These are phyloP conservation scores for Colletotrichum caudatum DNA, from an alignment of 2,329 filamentous ascomycete genomes.

Conservation along the genomic window DNA sequence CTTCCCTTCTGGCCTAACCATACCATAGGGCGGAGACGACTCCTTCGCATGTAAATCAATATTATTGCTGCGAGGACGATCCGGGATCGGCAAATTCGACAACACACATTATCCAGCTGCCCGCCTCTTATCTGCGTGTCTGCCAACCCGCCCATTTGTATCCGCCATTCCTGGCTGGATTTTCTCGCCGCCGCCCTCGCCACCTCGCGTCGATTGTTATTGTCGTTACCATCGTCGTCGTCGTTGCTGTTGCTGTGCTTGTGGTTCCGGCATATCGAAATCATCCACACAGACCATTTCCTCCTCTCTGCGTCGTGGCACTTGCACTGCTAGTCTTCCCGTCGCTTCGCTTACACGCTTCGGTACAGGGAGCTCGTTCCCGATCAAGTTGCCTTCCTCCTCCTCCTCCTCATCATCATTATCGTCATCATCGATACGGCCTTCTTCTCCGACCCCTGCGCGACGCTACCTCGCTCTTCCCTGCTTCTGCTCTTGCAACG, in stretches of 20 bases:
- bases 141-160: not conserved
- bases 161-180: not conserved
- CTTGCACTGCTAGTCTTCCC: not conserved
- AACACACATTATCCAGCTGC: not conserved
- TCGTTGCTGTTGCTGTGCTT: not conserved
- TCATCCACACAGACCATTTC: not conserved
- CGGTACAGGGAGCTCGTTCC: not conserved
- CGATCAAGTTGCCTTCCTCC: slow-evolving; percentile 1
- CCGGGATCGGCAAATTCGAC: not conserved
- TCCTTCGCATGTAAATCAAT: not conserved
- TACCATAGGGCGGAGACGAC: not conserved
- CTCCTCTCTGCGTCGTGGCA: not conserved
- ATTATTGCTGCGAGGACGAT: not conserved
- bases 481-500: slow-evolving; percentile 2
- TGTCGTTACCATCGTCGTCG: too few species aligned
- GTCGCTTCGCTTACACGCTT: not conserved
- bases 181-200: not conserved
- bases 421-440: not conserved
- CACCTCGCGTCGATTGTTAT: not conserved
- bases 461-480: slow-evolving; percentile 6
- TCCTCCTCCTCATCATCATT: not conserved
- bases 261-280: slow-evolving; percentile 2
- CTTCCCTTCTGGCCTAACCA: not conserved
- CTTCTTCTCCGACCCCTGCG: slow-evolving; percentile 3
- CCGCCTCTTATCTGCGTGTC: not conserved